Evolutionary conservation across 164 flowering plant species (phyloP).

Genomic region (Tinospora cordifolia): DNA sequence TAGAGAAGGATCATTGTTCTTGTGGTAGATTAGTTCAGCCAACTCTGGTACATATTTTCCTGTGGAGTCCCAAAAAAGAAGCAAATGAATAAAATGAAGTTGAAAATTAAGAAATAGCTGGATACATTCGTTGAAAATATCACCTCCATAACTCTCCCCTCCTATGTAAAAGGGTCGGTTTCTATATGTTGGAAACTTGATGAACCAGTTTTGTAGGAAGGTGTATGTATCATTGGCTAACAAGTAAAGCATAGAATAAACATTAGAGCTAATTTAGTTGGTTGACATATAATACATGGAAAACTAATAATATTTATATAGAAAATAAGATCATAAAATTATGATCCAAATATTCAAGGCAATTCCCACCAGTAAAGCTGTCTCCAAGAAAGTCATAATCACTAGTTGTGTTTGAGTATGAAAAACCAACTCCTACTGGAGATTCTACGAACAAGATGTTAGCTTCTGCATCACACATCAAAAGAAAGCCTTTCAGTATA

Average conservation of each 20-base stretch:
- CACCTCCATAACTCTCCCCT: constrained; percentile 98
- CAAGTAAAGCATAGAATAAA: not conserved
- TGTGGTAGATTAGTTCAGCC: constrained; percentile 70
- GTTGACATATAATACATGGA: not conserved
- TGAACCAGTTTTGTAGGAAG: constrained; percentile 80
- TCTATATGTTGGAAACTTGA: constrained; percentile 66
- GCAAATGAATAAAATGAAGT: no score
- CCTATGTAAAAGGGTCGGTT: constrained; percentile 56
- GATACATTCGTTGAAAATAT: constrained; percentile 11
- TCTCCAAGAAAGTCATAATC: constrained; percentile 67
- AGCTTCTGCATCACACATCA: constrained; percentile 55
- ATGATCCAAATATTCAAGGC: no score
- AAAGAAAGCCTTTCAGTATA: not conserved
- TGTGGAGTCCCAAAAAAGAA: constrained; percentile 16
- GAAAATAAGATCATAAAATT: no score
- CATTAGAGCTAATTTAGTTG: not conserved
- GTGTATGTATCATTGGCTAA: constrained; percentile 67
- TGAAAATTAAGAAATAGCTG: no score
- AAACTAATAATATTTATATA: no score
- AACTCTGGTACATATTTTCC: constrained; percentile 88
- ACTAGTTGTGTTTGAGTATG: constrained; percentile 64
- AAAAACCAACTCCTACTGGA: constrained; percentile 90
- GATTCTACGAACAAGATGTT: constrained; percentile 86
- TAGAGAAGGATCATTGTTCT: constrained; percentile 52
- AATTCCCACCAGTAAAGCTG: constrained; percentile 58